Evolutionary conservation across 2,329 filamentous ascomycete genomes (phyloP).

Genomic region (Metarhizium robertsii): DNA sequence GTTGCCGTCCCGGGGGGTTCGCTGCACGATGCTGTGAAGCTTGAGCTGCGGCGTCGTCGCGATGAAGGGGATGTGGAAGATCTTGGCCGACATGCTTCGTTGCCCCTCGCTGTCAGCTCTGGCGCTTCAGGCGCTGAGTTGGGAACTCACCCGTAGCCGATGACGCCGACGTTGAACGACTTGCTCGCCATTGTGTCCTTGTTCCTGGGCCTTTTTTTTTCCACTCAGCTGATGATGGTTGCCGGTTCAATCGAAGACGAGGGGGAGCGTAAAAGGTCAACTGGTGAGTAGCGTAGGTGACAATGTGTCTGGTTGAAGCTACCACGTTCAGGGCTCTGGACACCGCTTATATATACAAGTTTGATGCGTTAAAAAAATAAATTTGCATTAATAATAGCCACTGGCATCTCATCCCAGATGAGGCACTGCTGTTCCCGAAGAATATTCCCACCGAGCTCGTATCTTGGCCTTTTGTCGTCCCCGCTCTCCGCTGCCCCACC

Average conservation of each 20-base stretch:
- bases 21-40: conserved; percentile 69
- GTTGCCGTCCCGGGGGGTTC: conserved; percentile 52
- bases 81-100: conserved; percentile 54
- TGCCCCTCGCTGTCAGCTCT: conserved; percentile 3
- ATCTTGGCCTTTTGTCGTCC: no score
- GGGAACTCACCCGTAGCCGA: conserved; percentile 39
- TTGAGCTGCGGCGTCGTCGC: conserved; percentile 51
- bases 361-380: no score
- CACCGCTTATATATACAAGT: no score
- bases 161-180: conserved; percentile 39
- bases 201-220: no score
- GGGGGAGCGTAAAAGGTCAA: neutral
- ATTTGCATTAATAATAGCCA: no score
- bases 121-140: neutral
- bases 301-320: no score
- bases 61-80: conserved; percentile 80
- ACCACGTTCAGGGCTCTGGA: no score
- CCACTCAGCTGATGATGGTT: neutral
- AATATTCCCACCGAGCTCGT: no score
- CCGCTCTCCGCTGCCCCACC: neutral
- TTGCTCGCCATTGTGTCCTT: conserved; percentile 21
- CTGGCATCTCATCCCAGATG: no score
- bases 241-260: neutral
- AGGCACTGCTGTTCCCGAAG: no score
- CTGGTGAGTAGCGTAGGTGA: no score